phyloP scores from a whole-genome alignment of 345 rosid genomes.

The Linum trigynum region DNA sequence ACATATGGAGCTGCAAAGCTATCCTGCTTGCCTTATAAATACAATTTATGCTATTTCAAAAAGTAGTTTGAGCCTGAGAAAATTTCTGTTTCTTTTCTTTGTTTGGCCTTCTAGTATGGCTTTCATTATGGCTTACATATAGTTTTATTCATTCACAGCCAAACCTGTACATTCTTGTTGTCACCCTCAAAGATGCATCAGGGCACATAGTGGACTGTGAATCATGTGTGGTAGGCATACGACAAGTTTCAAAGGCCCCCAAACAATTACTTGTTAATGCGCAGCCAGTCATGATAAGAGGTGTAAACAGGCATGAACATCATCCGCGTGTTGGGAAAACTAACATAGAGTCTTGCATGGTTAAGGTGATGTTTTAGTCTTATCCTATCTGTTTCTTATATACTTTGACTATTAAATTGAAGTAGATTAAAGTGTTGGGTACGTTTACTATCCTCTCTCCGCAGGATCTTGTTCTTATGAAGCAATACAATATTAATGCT shows the following conservation, averaged over 20 bases:
- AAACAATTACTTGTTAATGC: constrained; percentile 92
- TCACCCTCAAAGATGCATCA: constrained; percentile 70
- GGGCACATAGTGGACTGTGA: constrained; percentile 81
- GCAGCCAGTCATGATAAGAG: constrained; percentile 75
- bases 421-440: background rate
- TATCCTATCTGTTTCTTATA: constrained; percentile 9
- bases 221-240: constrained; percentile 79
- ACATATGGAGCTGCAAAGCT: background rate
- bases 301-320: constrained; percentile 98
- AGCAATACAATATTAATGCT: constrained; percentile 84
- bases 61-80: background rate
- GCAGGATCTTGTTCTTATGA: constrained; percentile 92
- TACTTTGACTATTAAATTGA: constrained; percentile 6
- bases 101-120: background rate
- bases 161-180: constrained; percentile 65
- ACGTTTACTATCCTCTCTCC: constrained; percentile 11
- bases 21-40: background rate
- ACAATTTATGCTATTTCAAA: background rate
- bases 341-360: constrained; percentile 92
- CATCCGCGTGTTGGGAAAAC: constrained; percentile 97
- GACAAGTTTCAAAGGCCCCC: constrained; percentile 74
- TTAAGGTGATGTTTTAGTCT: constrained; percentile 47
- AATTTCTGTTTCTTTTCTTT: constrained; percentile 1
- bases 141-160: constrained; percentile 49
- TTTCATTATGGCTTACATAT: constrained; percentile 5